These are phyloP conservation scores for Bruguiera sexangula DNA, from an alignment of 345 rosid genomes.

Conservation along the genomic window DNA sequence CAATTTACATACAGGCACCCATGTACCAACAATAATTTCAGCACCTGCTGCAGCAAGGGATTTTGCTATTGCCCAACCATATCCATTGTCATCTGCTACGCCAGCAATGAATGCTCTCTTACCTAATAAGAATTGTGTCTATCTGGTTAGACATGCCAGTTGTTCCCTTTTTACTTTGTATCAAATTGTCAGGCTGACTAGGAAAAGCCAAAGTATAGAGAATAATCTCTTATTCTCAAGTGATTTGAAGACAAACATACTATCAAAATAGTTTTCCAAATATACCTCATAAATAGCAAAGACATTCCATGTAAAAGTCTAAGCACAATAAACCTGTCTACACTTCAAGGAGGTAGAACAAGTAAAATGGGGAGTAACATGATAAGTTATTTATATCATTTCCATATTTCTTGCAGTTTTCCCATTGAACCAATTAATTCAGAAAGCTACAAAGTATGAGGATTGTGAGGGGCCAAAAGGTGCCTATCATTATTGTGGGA, in stretches of 20 bases:
- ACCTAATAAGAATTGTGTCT: constrained; percentile 86
- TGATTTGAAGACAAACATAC: not conserved
- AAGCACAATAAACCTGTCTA: not conserved
- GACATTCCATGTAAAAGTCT: not conserved
- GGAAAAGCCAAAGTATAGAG: not conserved
- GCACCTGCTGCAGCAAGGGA: constrained; percentile 99
- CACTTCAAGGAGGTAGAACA: not conserved
- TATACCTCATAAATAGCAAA: not conserved
- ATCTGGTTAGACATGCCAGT: constrained; percentile 30
- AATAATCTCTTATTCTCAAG: not conserved
- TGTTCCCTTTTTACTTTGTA: not conserved
- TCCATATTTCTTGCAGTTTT: not conserved
- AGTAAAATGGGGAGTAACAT: not conserved
- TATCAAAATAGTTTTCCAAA: not conserved
- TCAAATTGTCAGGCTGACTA: not conserved
- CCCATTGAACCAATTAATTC: not conserved
- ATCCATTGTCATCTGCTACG: constrained; percentile 94
- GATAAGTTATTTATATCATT: not conserved
- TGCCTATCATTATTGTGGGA: not conserved
- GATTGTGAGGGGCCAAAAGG: not conserved
- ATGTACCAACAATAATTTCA: constrained; percentile 92
- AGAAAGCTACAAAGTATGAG: not conserved
- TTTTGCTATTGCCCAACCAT: constrained; percentile 98
- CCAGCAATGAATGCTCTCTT: constrained; percentile 97
- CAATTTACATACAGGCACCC: constrained; percentile 85